A percentile compares a stretch with the other conserved stretches of the same genome.
These are phyloP conservation scores for Leishmania turanica DNA, from an alignment of 208 protist genomes.

Conservation along the genomic window DNA sequence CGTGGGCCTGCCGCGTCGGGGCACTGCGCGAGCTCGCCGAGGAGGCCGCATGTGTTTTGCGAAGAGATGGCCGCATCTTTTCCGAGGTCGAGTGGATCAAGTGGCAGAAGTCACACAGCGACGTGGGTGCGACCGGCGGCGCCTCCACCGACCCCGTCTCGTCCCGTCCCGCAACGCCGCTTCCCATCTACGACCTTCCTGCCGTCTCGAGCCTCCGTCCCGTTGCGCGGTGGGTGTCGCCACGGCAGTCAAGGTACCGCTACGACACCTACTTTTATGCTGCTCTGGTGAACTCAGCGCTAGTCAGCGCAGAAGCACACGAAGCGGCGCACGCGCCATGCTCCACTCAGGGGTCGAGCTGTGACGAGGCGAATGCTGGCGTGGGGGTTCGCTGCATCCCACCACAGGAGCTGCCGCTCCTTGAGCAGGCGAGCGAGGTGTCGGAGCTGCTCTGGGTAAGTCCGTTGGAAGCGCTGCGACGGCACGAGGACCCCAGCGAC, in stretches of 20 bases:
- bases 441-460: constrained; percentile 50
- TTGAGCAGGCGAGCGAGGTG: constrained; percentile 39
- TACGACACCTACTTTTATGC: constrained; percentile 69
- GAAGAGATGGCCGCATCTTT: constrained; percentile 19
- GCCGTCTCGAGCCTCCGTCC: constrained; percentile 28
- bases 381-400: not conserved
- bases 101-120: not conserved
- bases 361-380: not conserved
- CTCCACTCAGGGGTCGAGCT: not conserved
- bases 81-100: constrained; percentile 12
- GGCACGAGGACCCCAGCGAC: constrained; percentile 36
- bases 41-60: constrained; percentile 50
- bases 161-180: not conserved
- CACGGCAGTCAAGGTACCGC: constrained; percentile 40
- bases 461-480: constrained; percentile 45
- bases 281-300: constrained; percentile 19
- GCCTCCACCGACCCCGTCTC: not conserved
- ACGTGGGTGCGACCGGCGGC: not conserved
- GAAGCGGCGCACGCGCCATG: not conserved
- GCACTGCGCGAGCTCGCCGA: constrained; percentile 60
- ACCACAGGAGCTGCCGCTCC: constrained; percentile 39
- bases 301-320: not conserved
- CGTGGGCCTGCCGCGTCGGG: constrained; percentile 33
- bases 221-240: constrained; percentile 60
- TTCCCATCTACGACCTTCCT: constrained; percentile 16